phyloP scores from a whole-genome alignment of 169 alveolate species.

The Plasmodium falciparum region DNA sequence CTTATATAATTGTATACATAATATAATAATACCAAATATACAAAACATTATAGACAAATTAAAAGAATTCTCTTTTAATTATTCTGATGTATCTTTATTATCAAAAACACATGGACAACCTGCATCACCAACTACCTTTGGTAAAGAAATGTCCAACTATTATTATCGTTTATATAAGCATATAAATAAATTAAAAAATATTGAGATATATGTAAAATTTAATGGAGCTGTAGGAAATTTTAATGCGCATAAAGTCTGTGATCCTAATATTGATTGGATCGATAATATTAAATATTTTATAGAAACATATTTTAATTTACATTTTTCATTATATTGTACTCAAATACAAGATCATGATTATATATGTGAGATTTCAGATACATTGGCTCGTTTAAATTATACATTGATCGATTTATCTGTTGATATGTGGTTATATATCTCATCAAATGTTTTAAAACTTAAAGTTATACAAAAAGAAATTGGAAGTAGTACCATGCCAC shows the following conservation, averaged over 20 bases:
- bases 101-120: conserved; percentile 98
- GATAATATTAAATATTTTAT: conserved; percentile 84
- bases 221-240: conserved; percentile 98
- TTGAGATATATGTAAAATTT: conserved; percentile 92
- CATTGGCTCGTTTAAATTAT: conserved; percentile 89
- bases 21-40: conserved; percentile 84
- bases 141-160: conserved; percentile 95
- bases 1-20: conserved; percentile 85
- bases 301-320: conserved; percentile 86
- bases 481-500: conserved; percentile 99
- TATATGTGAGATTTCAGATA: conserved; percentile 91
- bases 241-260: conserved; percentile 94
- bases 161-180: conserved; percentile 62
- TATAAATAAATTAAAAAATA: conserved; percentile 45
- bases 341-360: conserved; percentile 96
- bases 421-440: conserved; percentile 96
- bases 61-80: conserved; percentile 80
- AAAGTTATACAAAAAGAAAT: conserved; percentile 90
- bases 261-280: conserved; percentile 93
- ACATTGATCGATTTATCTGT: conserved; percentile 91
- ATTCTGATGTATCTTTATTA: conserved; percentile 92
- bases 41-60: conserved; percentile 80
- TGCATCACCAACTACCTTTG: conserved; percentile 97
- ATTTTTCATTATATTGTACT: conserved; percentile 93
- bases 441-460: conserved; percentile 81